Conservation (phyloP, 495 filamentous ascomycete genomes). For the Penicillium flavigenum region DNA sequence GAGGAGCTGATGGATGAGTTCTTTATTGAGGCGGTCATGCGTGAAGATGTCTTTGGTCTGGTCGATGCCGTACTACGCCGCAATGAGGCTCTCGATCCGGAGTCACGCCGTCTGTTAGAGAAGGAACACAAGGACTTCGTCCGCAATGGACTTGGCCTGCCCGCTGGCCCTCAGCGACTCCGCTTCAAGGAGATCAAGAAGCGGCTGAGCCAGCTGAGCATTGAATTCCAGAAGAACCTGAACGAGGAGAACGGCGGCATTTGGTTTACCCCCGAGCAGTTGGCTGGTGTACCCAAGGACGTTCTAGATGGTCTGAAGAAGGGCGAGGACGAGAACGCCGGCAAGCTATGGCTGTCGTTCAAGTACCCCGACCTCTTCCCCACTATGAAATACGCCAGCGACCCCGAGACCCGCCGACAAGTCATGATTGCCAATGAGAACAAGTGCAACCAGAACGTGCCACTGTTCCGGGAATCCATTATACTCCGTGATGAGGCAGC, state of each 20-base stretch:
- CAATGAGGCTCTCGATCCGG: constrained; percentile 60
- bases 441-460: constrained; percentile 82
- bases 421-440: constrained; percentile 67
- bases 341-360: constrained; percentile 65
- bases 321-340: constrained; percentile 66
- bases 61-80: constrained; percentile 61
- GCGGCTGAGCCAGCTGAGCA: constrained; percentile 61
- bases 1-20: constrained; percentile 68
- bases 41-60: constrained; percentile 64
- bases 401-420: constrained; percentile 55
- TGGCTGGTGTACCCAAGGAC: constrained; percentile 65
- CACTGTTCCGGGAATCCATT: constrained; percentile 83
- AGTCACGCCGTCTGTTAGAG: constrained; percentile 62
- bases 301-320: constrained; percentile 63
- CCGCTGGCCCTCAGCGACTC: constrained; percentile 59
- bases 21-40: constrained; percentile 64
- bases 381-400: constrained; percentile 61
- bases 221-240: constrained; percentile 66
- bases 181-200: constrained; percentile 76
- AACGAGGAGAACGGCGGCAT: constrained; percentile 68
- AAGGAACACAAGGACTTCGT: constrained; percentile 68
- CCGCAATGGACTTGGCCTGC: constrained; percentile 60
- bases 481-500: constrained; percentile 90
- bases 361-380: constrained; percentile 71
- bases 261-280: constrained; percentile 62